Evolutionary conservation across 106 monocot genomes (phyloP).

Genomic region (Gastrodia elata): DNA sequence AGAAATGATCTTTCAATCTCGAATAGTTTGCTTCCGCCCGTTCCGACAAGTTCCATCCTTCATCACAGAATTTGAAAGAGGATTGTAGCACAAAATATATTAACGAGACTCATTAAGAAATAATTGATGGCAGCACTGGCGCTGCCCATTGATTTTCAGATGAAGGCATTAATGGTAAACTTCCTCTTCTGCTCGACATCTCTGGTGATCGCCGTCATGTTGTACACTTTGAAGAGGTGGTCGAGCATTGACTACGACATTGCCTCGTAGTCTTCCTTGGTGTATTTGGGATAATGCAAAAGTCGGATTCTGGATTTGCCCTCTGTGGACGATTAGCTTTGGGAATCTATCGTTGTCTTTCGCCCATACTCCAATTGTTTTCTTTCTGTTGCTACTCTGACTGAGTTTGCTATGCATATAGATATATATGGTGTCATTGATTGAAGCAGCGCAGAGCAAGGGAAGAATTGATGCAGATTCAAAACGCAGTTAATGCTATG

Average conservation of each 20-base stretch:
- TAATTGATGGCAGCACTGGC: no score
- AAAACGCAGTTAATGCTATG: neutral
- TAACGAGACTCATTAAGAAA: no score
- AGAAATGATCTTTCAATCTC: no score
- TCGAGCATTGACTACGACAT: conserved; percentile 63
- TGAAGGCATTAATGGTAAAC: conserved; percentile 55
- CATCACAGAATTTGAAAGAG: no score
- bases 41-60: no score
- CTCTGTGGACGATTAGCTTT: no score
- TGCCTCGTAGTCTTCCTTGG: conserved; percentile 31
- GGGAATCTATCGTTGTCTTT: no score
- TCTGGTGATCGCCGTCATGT: conserved; percentile 30
- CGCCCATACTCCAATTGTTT: neutral
- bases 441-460: neutral
- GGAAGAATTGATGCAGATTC: neutral
- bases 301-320: conserved; percentile 10
- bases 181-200: conserved; percentile 34
- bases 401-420: no score
- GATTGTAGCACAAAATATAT: no score
- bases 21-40: no score
- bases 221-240: conserved; percentile 42
- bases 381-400: neutral
- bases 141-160: no score
- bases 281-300: conserved; percentile 64
- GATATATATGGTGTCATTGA: neutral